phyloP scores from a whole-genome alignment of 345 rosid genomes.

The Chamaenerion angustifolium region DNA sequence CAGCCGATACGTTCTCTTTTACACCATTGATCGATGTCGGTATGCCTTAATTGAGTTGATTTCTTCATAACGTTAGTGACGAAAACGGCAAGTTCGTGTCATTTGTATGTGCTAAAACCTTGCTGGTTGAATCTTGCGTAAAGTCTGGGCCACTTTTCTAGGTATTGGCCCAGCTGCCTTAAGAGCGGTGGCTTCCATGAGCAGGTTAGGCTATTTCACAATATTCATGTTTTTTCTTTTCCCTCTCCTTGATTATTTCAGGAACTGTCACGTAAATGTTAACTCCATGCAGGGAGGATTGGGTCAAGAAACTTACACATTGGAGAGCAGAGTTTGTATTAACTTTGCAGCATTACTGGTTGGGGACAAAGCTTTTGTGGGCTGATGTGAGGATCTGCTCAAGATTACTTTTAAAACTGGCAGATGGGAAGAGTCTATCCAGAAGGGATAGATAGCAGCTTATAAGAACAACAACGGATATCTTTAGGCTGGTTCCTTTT shows the following conservation, averaged over 20 bases:
- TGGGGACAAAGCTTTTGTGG: conserved; percentile 87
- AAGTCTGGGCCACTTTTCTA: conserved; percentile 43
- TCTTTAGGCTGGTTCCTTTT: conserved; percentile 69
- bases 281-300: conserved; percentile 57
- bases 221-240: no score
- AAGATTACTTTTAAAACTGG: conserved; percentile 74
- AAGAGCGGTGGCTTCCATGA: conserved; percentile 87
- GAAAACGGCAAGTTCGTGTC: no score
- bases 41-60: no score
- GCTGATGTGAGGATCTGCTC: conserved; percentile 82
- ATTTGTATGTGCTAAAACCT: no score
- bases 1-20: no score
- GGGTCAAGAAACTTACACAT: conserved; percentile 74
- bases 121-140: conserved; percentile 39
- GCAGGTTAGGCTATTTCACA: conserved; percentile 41
- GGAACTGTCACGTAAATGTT: conserved; percentile 4
- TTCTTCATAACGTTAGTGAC: no score
- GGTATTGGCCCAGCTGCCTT: conserved; percentile 91
- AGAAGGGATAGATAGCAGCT: conserved; percentile 78
- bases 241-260: conserved; percentile 1
- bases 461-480: conserved; percentile 71
- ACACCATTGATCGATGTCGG: no score
- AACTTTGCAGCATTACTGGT: conserved; percentile 83
- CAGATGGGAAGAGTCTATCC: conserved; percentile 81
- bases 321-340: conserved; percentile 91